Evolutionary conservation across 1,139 yeast genomes (phyloP), one percentile per base, ranked within the genome.

Genomic region (Taphrina pruni): DNA sequence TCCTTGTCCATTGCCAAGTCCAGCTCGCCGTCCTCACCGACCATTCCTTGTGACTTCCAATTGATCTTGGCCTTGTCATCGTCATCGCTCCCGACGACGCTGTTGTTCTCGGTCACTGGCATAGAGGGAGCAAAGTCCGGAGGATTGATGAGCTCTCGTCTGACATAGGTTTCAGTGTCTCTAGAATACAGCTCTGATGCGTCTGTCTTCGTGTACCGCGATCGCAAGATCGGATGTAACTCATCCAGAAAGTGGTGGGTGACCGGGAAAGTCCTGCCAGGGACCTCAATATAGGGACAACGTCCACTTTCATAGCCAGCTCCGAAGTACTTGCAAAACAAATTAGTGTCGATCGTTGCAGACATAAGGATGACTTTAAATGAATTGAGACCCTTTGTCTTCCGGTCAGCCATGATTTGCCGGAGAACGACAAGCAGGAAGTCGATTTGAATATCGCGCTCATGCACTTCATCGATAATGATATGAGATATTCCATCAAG

Each of bases 381-480:
- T 7, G 69, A 58, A 7, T 41, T 12, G 26, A 56, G 54, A 51
- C 64, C 64, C 2, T 41, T 58, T 11, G 65, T 77, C 78, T 48
- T 76, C 72, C 94, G 78, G 60, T 78, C 79, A 36, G 77, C 75
- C 32, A 74, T 74, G 21, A 88, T 78, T 60, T 80, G 83, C 74
- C 88, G 89, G 73, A 89, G 79, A 60, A 90, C 82, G 41, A 89
- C 88, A 61, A 90, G 81, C 60, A 89, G 81, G 71, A 90, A 85
- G 77, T 90, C 96, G 71, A 90, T 86, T 75, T 89, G 95, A 68
- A 90, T 86, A 0, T 93, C 88, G 73, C 96, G 81, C 78, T 90
- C 96, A 75, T 90, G 96, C 26, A 90, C 96, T 78, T 90, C 96
- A 80, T 90, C 96, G 70, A 90, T 84, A 60, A 90, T 87, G 45